These are phyloP conservation scores for Candida buenavistaensis DNA, from an alignment of 1,139 yeast genomes.

Conservation along the genomic window DNA sequence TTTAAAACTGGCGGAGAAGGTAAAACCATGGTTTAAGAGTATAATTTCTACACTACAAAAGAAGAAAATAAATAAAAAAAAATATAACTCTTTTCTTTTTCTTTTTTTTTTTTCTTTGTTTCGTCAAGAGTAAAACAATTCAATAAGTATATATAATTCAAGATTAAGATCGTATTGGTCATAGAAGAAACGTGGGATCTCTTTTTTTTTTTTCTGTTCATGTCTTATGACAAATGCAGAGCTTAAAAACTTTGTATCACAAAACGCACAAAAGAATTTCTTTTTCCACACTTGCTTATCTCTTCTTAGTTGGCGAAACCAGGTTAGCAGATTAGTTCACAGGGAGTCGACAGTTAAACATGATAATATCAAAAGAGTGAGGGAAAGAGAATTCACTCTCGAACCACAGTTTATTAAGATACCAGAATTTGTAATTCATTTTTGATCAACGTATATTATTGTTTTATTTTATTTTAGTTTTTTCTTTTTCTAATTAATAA, in stretches of 20 bases:
- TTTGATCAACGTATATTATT: background rate
- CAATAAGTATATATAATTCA: too few relatives aligned
- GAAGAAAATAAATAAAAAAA: too few relatives aligned
- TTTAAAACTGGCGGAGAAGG: conserved; percentile 64
- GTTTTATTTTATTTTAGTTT: background rate
- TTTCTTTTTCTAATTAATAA: background rate
- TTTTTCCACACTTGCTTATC: too few relatives aligned
- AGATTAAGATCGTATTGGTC: background rate
- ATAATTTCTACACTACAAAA: too few relatives aligned
- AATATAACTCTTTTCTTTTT: too few relatives aligned
- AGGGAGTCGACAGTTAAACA: too few relatives aligned
- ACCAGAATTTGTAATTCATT: background rate
- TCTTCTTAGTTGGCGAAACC: too few relatives aligned
- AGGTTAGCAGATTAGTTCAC: too few relatives aligned
- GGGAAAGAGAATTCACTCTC: too few relatives aligned
- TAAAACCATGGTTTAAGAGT: conserved; percentile 17
- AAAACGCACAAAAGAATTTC: too few relatives aligned
- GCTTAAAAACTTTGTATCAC: background rate
- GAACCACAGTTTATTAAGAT: too few relatives aligned
- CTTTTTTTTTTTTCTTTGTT: too few relatives aligned
- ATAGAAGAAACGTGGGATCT: background rate
- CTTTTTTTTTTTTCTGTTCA: conserved; percentile 1
- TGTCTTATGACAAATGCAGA: conserved; percentile 4
- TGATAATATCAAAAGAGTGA: background rate
- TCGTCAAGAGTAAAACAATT: background rate